phyloP scores from a whole-genome alignment of 116 monocot genomes.

The Phalaenopsis hybrid region DNA sequence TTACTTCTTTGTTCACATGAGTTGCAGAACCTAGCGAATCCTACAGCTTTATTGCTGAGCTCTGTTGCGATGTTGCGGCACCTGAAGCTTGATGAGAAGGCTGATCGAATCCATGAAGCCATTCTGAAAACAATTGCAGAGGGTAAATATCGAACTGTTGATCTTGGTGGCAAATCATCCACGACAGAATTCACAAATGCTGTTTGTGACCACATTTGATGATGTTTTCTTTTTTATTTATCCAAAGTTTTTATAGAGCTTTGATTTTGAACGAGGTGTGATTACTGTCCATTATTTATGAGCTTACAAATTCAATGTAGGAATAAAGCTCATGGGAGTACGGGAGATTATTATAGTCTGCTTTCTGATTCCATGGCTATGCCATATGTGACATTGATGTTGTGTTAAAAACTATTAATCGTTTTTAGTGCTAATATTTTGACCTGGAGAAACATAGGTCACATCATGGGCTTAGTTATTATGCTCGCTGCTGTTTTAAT shows the following conservation, averaged over 20 bases:
- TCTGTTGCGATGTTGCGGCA: slow-evolving; percentile 51
- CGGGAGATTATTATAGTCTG: neutral
- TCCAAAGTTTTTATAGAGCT: neutral
- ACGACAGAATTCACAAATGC: slow-evolving; percentile 52
- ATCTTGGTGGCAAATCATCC: slow-evolving; percentile 45
- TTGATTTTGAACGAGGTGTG: neutral
- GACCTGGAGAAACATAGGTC: no score
- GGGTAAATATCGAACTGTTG: slow-evolving; percentile 20
- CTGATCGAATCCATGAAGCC: slow-evolving; percentile 42
- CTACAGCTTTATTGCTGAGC: slow-evolving; percentile 49
- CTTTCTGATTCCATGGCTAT: neutral
- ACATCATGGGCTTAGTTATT: no score
- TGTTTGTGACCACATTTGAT: slow-evolving; percentile 34
- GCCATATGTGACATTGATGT: neutral
- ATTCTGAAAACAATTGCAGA: slow-evolving; percentile 49
- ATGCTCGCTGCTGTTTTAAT: no score
- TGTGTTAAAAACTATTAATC: neutral
- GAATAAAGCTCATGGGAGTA: neutral
- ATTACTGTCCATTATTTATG: neutral
- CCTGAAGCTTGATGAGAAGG: slow-evolving; percentile 39
- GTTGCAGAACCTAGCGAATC: slow-evolving; percentile 45
- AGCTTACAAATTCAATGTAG: neutral
- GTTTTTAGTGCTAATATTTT: no score
- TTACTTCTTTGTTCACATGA: neutral
- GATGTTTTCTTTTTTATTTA: neutral